Conservation (phyloP, 345 rosid genomes). For the Eucalyptus lansdowneana region DNA sequence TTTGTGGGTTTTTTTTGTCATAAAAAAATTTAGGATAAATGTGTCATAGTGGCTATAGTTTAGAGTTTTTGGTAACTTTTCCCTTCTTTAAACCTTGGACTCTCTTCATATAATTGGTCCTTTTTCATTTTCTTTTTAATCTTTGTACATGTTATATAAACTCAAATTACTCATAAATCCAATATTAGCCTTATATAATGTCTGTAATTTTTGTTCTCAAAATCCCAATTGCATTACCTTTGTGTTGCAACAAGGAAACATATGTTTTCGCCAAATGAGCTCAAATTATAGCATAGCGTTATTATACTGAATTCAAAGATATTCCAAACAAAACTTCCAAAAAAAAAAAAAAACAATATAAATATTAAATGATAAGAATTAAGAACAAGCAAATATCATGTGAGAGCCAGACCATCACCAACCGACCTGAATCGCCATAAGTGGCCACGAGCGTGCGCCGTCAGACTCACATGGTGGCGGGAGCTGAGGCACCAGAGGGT, state of each 20-base stretch:
- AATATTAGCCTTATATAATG: not conserved
- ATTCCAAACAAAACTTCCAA: not conserved
- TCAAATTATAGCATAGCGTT: not conserved
- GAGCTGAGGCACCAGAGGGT: slow-evolving; percentile 10
- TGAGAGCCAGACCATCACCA: not conserved
- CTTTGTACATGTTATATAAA: not conserved
- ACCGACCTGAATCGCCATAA: slow-evolving; percentile 10
- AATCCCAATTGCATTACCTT: not conserved
- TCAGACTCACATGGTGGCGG: not conserved
- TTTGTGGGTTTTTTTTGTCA: too few species aligned
- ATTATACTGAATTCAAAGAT: not conserved
- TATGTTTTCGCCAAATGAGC: not conserved
- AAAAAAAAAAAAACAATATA: too few species aligned
- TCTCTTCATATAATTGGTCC: not conserved
- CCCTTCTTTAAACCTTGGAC: not conserved
- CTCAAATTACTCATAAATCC: not conserved
- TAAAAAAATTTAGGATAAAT: too few species aligned
- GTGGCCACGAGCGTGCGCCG: not conserved
- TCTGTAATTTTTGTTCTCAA: not conserved
- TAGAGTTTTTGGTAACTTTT: too few species aligned
- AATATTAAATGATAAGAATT: not conserved
- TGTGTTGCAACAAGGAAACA: not conserved
- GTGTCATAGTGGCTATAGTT: too few species aligned
- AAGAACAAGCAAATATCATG: not conserved
- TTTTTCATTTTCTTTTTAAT: not conserved